Evolutionary conservation across 2,329 filamentous ascomycete genomes (phyloP), one percentile per base, ranked within the genome.

Genomic region (Tolypocladium album): DNA sequence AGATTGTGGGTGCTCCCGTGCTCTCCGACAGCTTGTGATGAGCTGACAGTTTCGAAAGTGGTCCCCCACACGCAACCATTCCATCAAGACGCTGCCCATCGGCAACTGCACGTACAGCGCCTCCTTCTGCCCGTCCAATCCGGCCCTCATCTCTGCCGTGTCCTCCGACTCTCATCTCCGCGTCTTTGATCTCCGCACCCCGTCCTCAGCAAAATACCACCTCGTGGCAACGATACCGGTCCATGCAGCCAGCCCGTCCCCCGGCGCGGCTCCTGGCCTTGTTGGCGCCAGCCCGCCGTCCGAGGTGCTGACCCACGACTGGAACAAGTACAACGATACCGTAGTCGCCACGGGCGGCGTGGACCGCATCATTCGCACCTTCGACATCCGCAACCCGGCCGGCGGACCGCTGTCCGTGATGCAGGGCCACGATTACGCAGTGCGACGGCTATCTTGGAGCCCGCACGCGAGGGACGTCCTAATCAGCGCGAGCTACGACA

Each of bases 241-340:
- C 55, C 92, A 97, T 74, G 84, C 84, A 3, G 80, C 84, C 3
- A 81, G 83, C 0, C 79, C 83, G 20, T 74, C 78, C 13, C 75
- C 77, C 13, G 66, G 67, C 64, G 63, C 65, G 15, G 67, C 69
- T 36, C 20, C 69, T 66, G 58, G 66, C 64, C 36, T 70, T 65
- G 61, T 72, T 69, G 57, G 76, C 75, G 70, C 75, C 40, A 74
- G 72, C 39, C 78, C 85, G n/a, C 91, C 92, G 0, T 82, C 85
- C 12, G 94, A 99, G 78, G 85, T 90, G 43, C 82, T 99, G 39
- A 96, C 92, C 0, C 94, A 97, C 75, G 94, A 99, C 74, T 99
- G 94, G 94, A 99, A 99, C 78, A 99, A 99, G 75, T 99, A 99
- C 76, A 84, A 89, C 45, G 86, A 92, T 65, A 88, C 86, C 0